Evolutionary conservation across 345 rosid genomes (phyloP), one percentile per base, ranked within the genome.

Genomic region (Orychophragmus violaceus): DNA sequence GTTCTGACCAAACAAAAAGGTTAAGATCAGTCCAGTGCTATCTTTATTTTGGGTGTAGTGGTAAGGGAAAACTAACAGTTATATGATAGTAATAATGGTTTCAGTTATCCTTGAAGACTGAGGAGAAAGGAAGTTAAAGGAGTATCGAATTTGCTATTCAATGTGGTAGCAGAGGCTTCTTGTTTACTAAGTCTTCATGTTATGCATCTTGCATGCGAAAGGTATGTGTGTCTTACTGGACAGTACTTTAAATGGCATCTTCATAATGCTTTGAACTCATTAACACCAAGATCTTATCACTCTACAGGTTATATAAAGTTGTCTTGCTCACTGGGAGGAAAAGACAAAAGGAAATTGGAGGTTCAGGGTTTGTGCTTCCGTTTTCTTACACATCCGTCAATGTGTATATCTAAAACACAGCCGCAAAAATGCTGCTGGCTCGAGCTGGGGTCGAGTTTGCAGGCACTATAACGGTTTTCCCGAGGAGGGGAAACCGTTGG

Each of bases 1-100:
- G 81, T 83, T 82, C 98, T 78, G 93, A 89, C 82, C 95, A 83
- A 78, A 79, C 89, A 71, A 65, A 87, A 62, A 93, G 85, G 86
- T 89, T 82, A 82, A 80, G 12, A 65, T 36, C 46, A 17, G 23
- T 21, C 9, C 6, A 48, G 13, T 5, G 4, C 6, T 44, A n/a
- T 55, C 57, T 36, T 27, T 64, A n/a, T 35, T 12, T 56, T 36
- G 19, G 29, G 8, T 57, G 23, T 53, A 45, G 14, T 46, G 45
- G 18, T 28, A 30, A 44, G 30, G 32, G 4, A 33, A 48, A 19
- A 42, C 25, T 46, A 41, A 1, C 3, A 11, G 59, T 49, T 61
- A 17, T 68, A 35, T 41, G 68, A n/a, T 53, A 12, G 48, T 42
- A 12, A 42, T 42, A 12, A 42, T 62, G 49, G 59, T 64, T 63